phyloP scores from a whole-genome alignment of 176 grass and related monocot species.

The Puccinellia tenuiflora region DNA sequence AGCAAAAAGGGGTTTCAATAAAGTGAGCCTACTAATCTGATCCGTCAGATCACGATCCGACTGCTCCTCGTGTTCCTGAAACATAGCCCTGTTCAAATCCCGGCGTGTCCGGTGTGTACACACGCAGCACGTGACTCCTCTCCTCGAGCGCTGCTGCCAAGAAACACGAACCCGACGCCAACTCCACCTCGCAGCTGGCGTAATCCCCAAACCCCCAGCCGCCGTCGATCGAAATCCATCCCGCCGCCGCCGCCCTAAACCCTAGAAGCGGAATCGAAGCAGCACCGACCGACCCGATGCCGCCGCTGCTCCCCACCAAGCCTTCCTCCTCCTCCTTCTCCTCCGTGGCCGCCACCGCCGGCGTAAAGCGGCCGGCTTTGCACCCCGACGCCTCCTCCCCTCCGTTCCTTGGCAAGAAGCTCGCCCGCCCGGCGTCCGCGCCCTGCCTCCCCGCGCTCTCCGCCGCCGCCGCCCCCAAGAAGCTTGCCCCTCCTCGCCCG shows the following conservation, averaged over 20 bases:
- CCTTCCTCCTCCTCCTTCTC: neutral
- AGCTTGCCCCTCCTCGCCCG: neutral
- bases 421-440: conserved; percentile 1
- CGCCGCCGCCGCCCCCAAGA: neutral
- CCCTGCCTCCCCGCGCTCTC: neutral
- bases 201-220: neutral
- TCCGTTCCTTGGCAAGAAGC: conserved; percentile 13
- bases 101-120: too few species aligned
- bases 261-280: neutral
- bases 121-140: too few species aligned
- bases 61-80: too few species aligned
- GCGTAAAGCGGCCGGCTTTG: conserved; percentile 3
- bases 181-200: neutral
- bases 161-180: neutral
- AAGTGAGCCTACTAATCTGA: too few species aligned
- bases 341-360: neutral
- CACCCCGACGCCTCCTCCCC: neutral
- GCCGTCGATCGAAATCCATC: neutral
- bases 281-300: neutral
- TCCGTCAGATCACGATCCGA: too few species aligned
- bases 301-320: neutral
- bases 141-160: too few species aligned
- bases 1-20: too few species aligned
- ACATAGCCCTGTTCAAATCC: too few species aligned
- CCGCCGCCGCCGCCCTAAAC: neutral